These are phyloP conservation scores for Chrysoporthe deuterocubensis DNA, from an alignment of 2,329 filamentous ascomycete genomes.

Conservation along the genomic window DNA sequence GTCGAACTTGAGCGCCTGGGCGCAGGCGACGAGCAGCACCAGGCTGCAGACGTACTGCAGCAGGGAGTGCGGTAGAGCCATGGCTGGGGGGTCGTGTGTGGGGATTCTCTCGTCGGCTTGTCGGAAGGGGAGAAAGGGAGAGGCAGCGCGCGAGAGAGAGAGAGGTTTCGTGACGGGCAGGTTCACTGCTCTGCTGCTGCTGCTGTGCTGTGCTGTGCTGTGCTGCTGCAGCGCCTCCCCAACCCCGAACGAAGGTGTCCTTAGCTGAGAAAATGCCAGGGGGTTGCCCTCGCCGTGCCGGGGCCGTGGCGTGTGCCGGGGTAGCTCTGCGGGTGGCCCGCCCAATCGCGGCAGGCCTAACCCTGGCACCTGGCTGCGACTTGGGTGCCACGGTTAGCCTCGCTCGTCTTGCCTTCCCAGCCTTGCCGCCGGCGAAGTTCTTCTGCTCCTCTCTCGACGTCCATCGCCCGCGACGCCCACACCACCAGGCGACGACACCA, in stretches of 20 bases:
- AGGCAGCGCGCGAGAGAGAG: background rate
- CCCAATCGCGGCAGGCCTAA: constrained; percentile 4
- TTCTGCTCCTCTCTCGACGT: constrained; percentile 14
- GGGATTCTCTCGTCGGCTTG: background rate
- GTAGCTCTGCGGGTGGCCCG: background rate
- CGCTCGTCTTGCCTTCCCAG: constrained; percentile 20
- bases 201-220: background rate
- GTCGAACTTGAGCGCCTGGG: constrained; percentile 88
- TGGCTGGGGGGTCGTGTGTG: constrained; percentile 38
- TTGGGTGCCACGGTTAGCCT: background rate
- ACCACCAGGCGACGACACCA: constrained; percentile 2
- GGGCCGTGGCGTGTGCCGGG: background rate
- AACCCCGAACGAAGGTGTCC: constrained; percentile 24
- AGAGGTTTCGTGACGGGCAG: constrained; percentile 1
- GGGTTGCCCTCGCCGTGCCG: constrained; percentile 3
- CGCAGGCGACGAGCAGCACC: constrained; percentile 57
- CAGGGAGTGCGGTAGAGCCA: constrained; percentile 56
- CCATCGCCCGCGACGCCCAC: constrained; percentile 13
- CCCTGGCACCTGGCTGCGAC: background rate
- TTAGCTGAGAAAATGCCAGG: constrained; percentile 19
- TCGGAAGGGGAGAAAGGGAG: background rate
- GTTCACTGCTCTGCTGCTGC: background rate
- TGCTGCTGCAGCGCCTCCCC: background rate
- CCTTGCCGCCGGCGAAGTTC: constrained; percentile 19
- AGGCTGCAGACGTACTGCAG: constrained; percentile 64